Evolutionary conservation across 2,329 filamentous ascomycete genomes (phyloP).

Genomic region (Cladosporium sp.): DNA sequence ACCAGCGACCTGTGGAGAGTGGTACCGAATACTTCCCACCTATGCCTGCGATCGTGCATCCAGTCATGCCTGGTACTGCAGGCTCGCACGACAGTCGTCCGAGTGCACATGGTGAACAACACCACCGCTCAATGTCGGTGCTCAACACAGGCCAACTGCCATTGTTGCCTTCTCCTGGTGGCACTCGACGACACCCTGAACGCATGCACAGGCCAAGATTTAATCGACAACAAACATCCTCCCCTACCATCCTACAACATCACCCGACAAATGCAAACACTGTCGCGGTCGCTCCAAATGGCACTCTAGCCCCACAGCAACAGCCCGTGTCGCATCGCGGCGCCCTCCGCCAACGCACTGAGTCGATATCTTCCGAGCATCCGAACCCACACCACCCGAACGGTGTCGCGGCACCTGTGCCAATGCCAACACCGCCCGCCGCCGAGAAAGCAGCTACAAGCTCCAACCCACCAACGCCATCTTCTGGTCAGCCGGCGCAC

Average conservation of each 20-base stretch:
- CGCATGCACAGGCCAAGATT: slow-evolving; percentile 58
- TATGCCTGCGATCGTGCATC: slow-evolving; percentile 54
- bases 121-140: slow-evolving; percentile 73
- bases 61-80: slow-evolving; percentile 42
- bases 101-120: slow-evolving; percentile 40
- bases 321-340: slow-evolving; percentile 35
- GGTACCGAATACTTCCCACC: slow-evolving; percentile 83
- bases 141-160: slow-evolving; percentile 79
- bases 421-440: slow-evolving; percentile 58
- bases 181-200: slow-evolving; percentile 47
- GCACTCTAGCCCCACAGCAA: slow-evolving; percentile 35
- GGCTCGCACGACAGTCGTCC: slow-evolving; percentile 41
- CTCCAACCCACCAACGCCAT: slow-evolving; percentile 39
- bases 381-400: slow-evolving; percentile 41
- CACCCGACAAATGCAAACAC: slow-evolving; percentile 31
- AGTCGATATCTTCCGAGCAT: slow-evolving; percentile 46
- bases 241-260: slow-evolving; percentile 68
- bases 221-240: slow-evolving; percentile 74
- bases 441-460: slow-evolving; percentile 36
- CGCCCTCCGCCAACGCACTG: slow-evolving; percentile 39
- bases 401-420: slow-evolving; percentile 35
- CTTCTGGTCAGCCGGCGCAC: slow-evolving; percentile 40
- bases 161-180: slow-evolving; percentile 79
- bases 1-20: slow-evolving; percentile 66
- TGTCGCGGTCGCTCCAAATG: slow-evolving; percentile 39